phyloP scores from a whole-genome alignment of 371 early-diverging fungal species.

The Fennellomyces sp. region DNA sequence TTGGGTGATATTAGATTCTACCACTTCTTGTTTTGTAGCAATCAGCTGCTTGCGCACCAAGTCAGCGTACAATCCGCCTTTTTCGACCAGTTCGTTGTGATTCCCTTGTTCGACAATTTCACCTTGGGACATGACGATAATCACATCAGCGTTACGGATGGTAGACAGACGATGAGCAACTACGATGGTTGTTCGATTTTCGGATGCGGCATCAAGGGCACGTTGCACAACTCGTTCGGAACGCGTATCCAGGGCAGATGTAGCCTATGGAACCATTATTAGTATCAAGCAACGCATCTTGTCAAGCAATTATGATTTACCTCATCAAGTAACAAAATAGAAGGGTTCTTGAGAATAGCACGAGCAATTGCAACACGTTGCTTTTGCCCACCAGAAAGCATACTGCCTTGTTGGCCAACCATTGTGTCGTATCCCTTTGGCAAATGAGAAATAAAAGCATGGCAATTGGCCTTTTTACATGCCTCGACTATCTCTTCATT shows the following conservation, averaged over 20 bases:
- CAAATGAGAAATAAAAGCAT: slow-evolving; percentile 76
- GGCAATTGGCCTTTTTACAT: slow-evolving; percentile 70
- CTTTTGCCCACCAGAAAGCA: slow-evolving; percentile 83
- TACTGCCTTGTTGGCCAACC: slow-evolving; percentile 66
- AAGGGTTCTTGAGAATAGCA: slow-evolving; percentile 47
- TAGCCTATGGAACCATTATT: slow-evolving; percentile 53
- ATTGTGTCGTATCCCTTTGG: slow-evolving; percentile 79
- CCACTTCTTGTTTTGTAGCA: slow-evolving; percentile 1
- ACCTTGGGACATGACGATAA: slow-evolving; percentile 80
- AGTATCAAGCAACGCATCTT: too few species aligned
- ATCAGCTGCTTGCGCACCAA: slow-evolving; percentile 62
- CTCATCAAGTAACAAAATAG: slow-evolving; percentile 50
- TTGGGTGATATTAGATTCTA: background rate
- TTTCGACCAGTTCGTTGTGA: slow-evolving; percentile 62
- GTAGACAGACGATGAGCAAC: slow-evolving; percentile 92
- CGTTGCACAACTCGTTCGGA: slow-evolving; percentile 82
- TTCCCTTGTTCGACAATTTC: slow-evolving; percentile 73
- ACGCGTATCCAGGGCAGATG: slow-evolving; percentile 76
- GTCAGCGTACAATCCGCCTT: slow-evolving; percentile 55
- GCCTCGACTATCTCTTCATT: slow-evolving; percentile 60
- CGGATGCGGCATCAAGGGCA: slow-evolving; percentile 78
- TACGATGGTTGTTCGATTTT: slow-evolving; percentile 86
- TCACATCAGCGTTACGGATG: slow-evolving; percentile 79
- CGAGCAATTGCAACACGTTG: slow-evolving; percentile 53
- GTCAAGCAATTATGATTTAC: too few species aligned